Base-by-base conservation (phyloP, 2,329 filamentous ascomycete genomes). In the Alternaria hordeiaustralica region DNA sequence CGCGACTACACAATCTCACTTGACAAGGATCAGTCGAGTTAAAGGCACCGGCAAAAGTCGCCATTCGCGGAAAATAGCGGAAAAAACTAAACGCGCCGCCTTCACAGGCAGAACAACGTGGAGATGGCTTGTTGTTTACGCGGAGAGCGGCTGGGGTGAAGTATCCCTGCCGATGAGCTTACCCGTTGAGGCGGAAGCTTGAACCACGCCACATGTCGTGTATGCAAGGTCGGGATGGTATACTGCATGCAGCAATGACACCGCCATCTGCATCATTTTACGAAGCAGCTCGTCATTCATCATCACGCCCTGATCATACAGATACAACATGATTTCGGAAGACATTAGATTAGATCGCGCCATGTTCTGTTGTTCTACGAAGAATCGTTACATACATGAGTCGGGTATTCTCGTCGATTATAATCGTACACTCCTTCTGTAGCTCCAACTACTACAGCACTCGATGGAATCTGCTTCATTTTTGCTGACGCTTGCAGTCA, bases 61-160 rank as follows among this genome's bases (percentile, higher is more conserved):
- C 64, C 62, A 71, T 72, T 72, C 67, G 71, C 68, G 71, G 71
- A 65, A 68, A 59, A 66, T 70, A 60, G 71, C 69, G 71, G 71
- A 67, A 66, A 59, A 71, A 67, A 60, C 60, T 61, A 64, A 58
- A 64, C 55, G 61, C 66, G 60, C 49, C 58, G 50, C 55, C 41
- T 63, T 63, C 55, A 60, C 62, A 58, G 53, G 64, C 64, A 50
- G 49, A 54, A 36, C 44, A 50, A 63, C 57, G 61, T 63, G 57
- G 62, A 56, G 58, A 43, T 50, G 66, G 61, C 67, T 66, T 62
- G 64, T 64, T 67, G 67, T 67, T 64, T 50, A 68, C 69, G 66
- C 66, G 69, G 68, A 69, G 64, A 62, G 47, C 66, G 66, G 71
- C 64, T 74, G 69, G 66, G 64, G 69, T 64, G 68, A 64, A 61